These are phyloP conservation scores for Yamadazyma takamatsuzukensis DNA, from an alignment of 805 yeast species.

Conservation along the genomic window DNA sequence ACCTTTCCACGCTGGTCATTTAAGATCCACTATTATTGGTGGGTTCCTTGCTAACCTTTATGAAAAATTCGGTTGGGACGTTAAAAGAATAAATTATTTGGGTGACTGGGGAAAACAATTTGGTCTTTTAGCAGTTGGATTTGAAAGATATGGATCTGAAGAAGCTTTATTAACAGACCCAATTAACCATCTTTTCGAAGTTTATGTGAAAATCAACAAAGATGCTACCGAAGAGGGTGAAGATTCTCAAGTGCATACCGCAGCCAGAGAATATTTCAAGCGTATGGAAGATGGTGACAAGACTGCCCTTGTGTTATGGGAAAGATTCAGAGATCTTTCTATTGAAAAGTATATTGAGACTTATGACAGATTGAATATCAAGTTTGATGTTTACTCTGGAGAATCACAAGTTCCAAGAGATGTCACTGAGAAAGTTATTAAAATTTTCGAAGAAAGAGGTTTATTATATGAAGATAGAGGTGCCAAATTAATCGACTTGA, in stretches of 20 bases:
- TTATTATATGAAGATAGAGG: constrained; percentile 86
- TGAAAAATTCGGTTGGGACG: constrained; percentile 91
- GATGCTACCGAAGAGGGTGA: constrained; percentile 68
- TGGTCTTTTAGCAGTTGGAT: constrained; percentile 93
- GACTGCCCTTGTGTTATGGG: constrained; percentile 75
- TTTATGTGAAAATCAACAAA: constrained; percentile 81
- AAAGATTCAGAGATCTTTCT: constrained; percentile 83
- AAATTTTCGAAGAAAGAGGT: constrained; percentile 60
- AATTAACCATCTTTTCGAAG: constrained; percentile 90
- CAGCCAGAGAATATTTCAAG: constrained; percentile 84
- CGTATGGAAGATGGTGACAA: constrained; percentile 92
- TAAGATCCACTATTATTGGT: constrained; percentile 96
- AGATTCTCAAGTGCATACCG: constrained; percentile 59
- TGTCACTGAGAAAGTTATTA: constrained; percentile 62
- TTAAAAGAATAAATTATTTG: constrained; percentile 83
- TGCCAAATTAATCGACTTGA: constrained; percentile 82
- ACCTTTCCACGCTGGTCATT: constrained; percentile 99
- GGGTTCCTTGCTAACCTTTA: constrained; percentile 89
- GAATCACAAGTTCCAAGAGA: constrained; percentile 89
- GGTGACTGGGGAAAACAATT: constrained; percentile 99
- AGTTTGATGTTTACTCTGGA: constrained; percentile 87
- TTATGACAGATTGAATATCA: constrained; percentile 87
- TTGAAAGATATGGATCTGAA: constrained; percentile 78
- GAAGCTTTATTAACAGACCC: constrained; percentile 72
- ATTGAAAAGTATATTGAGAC: constrained; percentile 83